Evolutionary conservation across 345 rosid genomes (phyloP).

Genomic region (Moringa oleifera): DNA sequence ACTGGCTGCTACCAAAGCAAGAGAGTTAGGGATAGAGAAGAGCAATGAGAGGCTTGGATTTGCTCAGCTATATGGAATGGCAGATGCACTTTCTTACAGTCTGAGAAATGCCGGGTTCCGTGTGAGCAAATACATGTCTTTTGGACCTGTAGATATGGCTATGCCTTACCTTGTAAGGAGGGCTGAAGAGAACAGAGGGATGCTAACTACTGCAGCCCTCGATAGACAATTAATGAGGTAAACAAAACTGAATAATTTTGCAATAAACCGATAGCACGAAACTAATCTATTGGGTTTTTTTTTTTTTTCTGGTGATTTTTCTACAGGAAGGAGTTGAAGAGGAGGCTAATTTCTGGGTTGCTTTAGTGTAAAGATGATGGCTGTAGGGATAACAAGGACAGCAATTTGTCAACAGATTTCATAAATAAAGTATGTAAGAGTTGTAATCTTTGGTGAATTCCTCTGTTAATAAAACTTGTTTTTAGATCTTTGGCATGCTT

Average conservation of each 20-base stretch:
- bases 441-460: too few relatives aligned
- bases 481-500: too few relatives aligned
- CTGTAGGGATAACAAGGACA: not conserved
- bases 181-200: conserved; percentile 89
- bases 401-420: not conserved
- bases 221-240: conserved; percentile 76
- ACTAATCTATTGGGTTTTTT: not conserved
- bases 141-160: conserved; percentile 61
- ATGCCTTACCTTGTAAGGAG: conserved; percentile 84
- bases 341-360: conserved; percentile 47
- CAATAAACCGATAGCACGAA: not conserved
- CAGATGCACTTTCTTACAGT: conserved; percentile 73
- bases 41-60: conserved; percentile 54
- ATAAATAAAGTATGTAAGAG: too few relatives aligned
- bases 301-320: conserved; percentile 6
- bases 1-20: conserved; percentile 53
- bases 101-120: conserved; percentile 77
- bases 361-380: conserved; percentile 12
- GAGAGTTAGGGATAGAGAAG: conserved; percentile 56
- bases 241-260: not conserved
- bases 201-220: conserved; percentile 51
- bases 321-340: conserved; percentile 61
- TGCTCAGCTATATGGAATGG: conserved; percentile 91
- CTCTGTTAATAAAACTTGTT: too few relatives aligned
- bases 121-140: conserved; percentile 89